Evolutionary conservation across 2,329 filamentous ascomycete genomes (phyloP).

Genomic region (Arachnomyces sp.): DNA sequence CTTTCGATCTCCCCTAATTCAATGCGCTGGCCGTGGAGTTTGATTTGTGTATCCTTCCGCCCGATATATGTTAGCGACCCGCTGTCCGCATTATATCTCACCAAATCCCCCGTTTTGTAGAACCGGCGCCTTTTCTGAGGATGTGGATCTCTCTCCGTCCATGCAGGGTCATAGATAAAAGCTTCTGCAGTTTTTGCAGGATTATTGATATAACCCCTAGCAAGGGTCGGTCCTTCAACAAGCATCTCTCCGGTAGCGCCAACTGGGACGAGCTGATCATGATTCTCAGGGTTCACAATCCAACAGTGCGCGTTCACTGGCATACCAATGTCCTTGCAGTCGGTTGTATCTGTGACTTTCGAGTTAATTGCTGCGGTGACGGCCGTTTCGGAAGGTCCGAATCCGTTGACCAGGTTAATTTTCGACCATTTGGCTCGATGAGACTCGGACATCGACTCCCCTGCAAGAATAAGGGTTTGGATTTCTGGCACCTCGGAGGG

Average conservation of each 20-base stretch:
- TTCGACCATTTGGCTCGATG: constrained; percentile 30
- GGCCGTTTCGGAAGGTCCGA: constrained; percentile 37
- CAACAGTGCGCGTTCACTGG: constrained; percentile 28
- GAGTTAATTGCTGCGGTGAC: constrained; percentile 29
- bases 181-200: constrained; percentile 48
- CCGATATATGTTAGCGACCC: constrained; percentile 41
- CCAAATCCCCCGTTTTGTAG: constrained; percentile 35
- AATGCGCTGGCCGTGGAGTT: constrained; percentile 57
- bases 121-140: constrained; percentile 21
- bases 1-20: constrained; percentile 49
- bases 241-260: constrained; percentile 31
- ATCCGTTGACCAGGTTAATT: constrained; percentile 34
- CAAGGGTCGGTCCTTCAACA: constrained; percentile 47
- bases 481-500: constrained; percentile 37
- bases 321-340: constrained; percentile 29
- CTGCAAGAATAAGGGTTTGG: constrained; percentile 35
- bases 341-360: constrained; percentile 21
- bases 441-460: constrained; percentile 41
- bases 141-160: constrained; percentile 37
- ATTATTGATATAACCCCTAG: constrained; percentile 54
- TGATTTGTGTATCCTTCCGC: constrained; percentile 60
- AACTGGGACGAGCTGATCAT: constrained; percentile 34
- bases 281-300: constrained; percentile 33
- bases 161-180: constrained; percentile 50
- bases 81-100: constrained; percentile 28